Percentiles rank a stretch among this genome's conserved stretches.
These are phyloP conservation scores for Candida nanaspora DNA, from an alignment of 805 yeast genomes.

Conservation along the genomic window DNA sequence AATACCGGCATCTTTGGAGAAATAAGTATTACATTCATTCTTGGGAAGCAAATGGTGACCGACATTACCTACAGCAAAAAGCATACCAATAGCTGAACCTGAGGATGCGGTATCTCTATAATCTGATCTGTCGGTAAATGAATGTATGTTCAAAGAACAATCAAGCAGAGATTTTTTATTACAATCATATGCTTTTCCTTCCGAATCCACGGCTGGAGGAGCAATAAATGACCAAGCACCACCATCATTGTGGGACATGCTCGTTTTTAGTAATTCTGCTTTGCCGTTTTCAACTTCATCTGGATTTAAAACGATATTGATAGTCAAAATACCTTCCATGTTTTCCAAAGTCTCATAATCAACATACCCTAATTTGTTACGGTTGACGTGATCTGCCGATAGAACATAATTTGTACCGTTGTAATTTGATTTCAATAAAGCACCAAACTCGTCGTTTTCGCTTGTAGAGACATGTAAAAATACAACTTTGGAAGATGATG, in stretches of 20 bases:
- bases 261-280: slow-evolving; percentile 38
- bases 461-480: slow-evolving; percentile 79
- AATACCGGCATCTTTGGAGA: slow-evolving; percentile 86
- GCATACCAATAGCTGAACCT: slow-evolving; percentile 59
- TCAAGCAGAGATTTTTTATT: background rate
- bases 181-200: slow-evolving; percentile 6
- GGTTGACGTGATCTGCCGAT: slow-evolving; percentile 63
- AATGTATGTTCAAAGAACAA: slow-evolving; percentile 25
- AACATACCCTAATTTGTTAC: slow-evolving; percentile 44
- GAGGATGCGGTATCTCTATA: slow-evolving; percentile 17
- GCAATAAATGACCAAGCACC: slow-evolving; percentile 33
- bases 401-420: slow-evolving; percentile 84
- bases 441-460: slow-evolving; percentile 49
- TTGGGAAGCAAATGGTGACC: slow-evolving; percentile 48
- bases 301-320: slow-evolving; percentile 27
- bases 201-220: slow-evolving; percentile 57
- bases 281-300: slow-evolving; percentile 9
- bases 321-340: slow-evolving; percentile 35
- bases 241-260: slow-evolving; percentile 12
- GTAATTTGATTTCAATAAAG: slow-evolving; percentile 79
- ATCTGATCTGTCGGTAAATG: slow-evolving; percentile 22
- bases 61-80: slow-evolving; percentile 92
- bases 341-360: slow-evolving; percentile 39
- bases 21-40: slow-evolving; percentile 44
- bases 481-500: slow-evolving; percentile 62